Base-by-base conservation (phyloP, 2,329 filamentous ascomycete genomes). In the Fusarium lyarnte region DNA sequence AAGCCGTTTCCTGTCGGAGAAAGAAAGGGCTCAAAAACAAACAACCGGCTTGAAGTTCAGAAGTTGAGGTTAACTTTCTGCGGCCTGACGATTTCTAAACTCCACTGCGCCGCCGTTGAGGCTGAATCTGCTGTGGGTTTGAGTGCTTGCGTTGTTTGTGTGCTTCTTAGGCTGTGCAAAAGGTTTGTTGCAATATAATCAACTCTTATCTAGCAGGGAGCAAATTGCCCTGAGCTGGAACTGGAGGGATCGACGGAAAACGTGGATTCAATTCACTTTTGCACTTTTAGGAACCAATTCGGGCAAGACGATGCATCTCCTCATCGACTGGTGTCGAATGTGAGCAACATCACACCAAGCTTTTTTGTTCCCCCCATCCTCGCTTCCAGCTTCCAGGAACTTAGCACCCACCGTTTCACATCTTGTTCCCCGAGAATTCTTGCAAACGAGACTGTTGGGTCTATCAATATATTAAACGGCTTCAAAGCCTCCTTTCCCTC, bases 241-340 rank as follows among this genome's bases (percentile, higher is more conserved):
- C 54, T 63, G 64, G 60, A 25, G 43, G 59, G 53, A 73, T 59
- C 58, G 49, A 73, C 72, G 52, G 43, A 33, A 62, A 65, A 47
- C 62, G 62, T 63, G 51, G 61, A 68, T 65, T 45, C 36, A 51
- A 53, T 66, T 63, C 49, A 41, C 52, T 51, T 72, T 59, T 75
- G 57, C 70, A 66, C 69, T 60, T 72, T 58, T 63, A 69, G 63
- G 57, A 64, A 65, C 65, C 54, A 66, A 54, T 67, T 58, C 66
- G 51, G 63, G 63, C 41, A 72, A 75, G 63, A 76, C 75, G 58
- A 77, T 77, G 76, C 69, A 71, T 77, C 65, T 63, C 64, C 54
- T 70, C 58, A 70, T 65, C 65, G 29, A 69, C 59, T 60, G 55
- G 66, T 70, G 43, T 64, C 67, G 68, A 72, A 75, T 62, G 65